Evolutionary conservation across 768 basidiomycete species (phyloP), one percentile per base, ranked within the genome.

Genomic region (Galerina sulciceps): DNA sequence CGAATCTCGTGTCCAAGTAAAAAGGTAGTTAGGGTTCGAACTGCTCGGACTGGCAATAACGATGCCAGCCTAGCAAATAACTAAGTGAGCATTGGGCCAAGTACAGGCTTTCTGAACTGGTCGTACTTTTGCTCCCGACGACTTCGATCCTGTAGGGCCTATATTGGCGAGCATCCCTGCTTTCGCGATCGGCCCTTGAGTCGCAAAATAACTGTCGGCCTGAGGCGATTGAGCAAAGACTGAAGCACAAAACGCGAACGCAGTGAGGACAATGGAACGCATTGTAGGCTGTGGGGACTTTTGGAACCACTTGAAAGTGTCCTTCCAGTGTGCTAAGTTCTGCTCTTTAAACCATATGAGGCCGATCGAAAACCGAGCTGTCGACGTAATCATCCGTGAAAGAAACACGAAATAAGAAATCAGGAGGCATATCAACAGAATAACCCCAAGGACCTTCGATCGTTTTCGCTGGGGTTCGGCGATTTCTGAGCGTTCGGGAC

Each of bases 1-100:
- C 38, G 89, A 81, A 73, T 93, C 91, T 49, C 91, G 85, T 15
- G 81, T 82, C 91, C 91, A 93, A 2, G 87, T 85, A 67, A 80
- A 92, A n/a, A 90, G 73, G 62, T 92, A 90, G 70, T 90, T 68
- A 0, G 90, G 85, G 59, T 85, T 68, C 3, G 63, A 59, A 1
- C 75, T 80, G 60, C 78, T 83, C 1, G 85, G 86, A 45, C 82
- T 84, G 2, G 86, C 86, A 52, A 87, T 77, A 45, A 86, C 85
- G 20, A 86, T 69, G 14, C 86, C 86, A 45, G 82, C 67, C 74
- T 81, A 74, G 65, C 4, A 31, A 31, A 31, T 8, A 62, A 76
- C 73, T 61, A 11, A 57, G 17, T 68, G 40, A 37, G 46, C 17
- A 35, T 35, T 38, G 14, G 4, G 26, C 26, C 4, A 57, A 40